phyloP scores from a whole-genome alignment of 2,329 filamentous ascomycete species.

The Spiromastix sp. region DNA sequence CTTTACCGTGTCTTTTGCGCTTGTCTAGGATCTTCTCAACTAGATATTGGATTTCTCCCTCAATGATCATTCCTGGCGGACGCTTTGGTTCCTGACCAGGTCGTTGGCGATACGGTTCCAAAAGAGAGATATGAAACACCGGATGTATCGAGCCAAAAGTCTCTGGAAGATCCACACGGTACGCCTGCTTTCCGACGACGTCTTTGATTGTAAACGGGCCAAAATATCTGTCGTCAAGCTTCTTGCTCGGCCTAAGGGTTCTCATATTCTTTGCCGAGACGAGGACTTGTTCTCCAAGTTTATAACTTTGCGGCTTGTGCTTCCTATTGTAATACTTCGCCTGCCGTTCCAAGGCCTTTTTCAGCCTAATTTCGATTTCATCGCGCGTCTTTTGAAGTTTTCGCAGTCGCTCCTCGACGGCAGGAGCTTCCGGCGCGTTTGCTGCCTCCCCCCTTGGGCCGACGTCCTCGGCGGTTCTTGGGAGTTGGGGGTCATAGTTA shows the following conservation, averaged over 20 bases:
- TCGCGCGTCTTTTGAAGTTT: background rate
- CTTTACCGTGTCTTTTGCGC: background rate
- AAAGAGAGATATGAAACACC: slow-evolving; percentile 1
- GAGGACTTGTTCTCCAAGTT: slow-evolving; percentile 3
- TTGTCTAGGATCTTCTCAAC: background rate
- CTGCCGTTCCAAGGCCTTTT: background rate
- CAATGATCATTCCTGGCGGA: background rate
- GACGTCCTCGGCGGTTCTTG: fast-evolving
- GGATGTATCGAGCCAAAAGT: slow-evolving; percentile 1
- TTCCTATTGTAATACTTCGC: background rate
- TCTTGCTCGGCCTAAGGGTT: background rate
- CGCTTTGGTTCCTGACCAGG: background rate
- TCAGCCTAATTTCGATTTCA: background rate
- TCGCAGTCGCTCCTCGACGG: background rate
- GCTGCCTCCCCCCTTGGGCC: background rate
- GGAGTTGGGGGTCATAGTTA: slow-evolving; percentile 1
- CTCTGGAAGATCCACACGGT: background rate
- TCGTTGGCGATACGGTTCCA: background rate
- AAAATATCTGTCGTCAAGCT: slow-evolving; percentile 1
- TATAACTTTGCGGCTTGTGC: background rate
- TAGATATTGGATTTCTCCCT: background rate
- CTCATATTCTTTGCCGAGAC: slow-evolving; percentile 2
- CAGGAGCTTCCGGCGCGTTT: background rate
- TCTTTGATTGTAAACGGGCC: slow-evolving; percentile 1
- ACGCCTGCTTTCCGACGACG: background rate